A percentile compares a stretch with the other conserved stretches of the same genome.
These are phyloP conservation scores for Cymodocea nodosa DNA, from an alignment of 116 monocot genomes.

Conservation along the genomic window DNA sequence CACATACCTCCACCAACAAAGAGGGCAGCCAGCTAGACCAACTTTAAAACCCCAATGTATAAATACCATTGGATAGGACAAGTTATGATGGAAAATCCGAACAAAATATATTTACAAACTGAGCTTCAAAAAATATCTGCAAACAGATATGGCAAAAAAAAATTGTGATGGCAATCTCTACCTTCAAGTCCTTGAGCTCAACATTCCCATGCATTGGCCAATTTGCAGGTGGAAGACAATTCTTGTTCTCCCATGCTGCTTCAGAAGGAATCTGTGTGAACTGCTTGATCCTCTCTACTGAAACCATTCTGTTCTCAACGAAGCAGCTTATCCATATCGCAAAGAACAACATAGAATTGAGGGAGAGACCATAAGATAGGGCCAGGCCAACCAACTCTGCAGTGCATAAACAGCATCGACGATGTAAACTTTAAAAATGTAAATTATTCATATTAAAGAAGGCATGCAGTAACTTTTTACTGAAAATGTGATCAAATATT, in stretches of 20 bases:
- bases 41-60: too few species aligned
- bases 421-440: too few species aligned
- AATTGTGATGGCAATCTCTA: constrained; percentile 4
- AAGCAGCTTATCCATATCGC: constrained; percentile 84
- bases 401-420: background rate
- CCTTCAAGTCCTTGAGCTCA: constrained; percentile 58
- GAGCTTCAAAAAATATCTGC: too few species aligned
- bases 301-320: constrained; percentile 95
- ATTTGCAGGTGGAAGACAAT: constrained; percentile 51
- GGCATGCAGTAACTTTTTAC: too few species aligned
- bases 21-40: too few species aligned
- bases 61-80: too few species aligned
- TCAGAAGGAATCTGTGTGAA: constrained; percentile 80
- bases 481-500: too few species aligned
- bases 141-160: background rate
- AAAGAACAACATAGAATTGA: constrained; percentile 62
- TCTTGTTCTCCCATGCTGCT: constrained; percentile 70
- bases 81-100: too few species aligned
- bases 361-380: constrained; percentile 87
- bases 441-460: too few species aligned
- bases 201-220: constrained; percentile 84
- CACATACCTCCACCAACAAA: too few species aligned
- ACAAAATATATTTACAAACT: too few species aligned
- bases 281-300: constrained; percentile 94
- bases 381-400: constrained; percentile 84